Evolutionary conservation across 768 basidiomycete genomes (phyloP), one percentile per base, ranked within the genome.

Genomic region (Astraeus odoratus): DNA sequence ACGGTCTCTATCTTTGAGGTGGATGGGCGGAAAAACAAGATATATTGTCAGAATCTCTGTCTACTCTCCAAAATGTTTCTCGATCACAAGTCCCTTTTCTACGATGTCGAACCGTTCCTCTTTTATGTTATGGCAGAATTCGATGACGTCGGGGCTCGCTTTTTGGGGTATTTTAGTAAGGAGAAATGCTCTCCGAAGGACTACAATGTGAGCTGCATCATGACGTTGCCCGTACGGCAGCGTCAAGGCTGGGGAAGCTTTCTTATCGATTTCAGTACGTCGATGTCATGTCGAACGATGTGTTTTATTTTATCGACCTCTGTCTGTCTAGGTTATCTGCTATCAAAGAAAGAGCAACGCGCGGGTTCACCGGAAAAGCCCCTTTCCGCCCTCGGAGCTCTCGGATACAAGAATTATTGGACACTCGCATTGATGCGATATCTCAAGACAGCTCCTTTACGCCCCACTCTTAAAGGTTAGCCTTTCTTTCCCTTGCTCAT

Each of bases 1-100:
- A 61, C 60, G 24, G 71, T 98, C 34, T 94, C 92, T 5, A 85
- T 99, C 49, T 99, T 95, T 58, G 96, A 99, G 63, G 94, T 99
- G 23, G 96, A 98, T 63, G 96, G 96, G 36, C 79, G 96, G 55
- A 91, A 92, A 70, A 97, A 95, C 74, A 99, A 98, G 88, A 98
- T 98, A 58, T 99, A 97, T 64, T 98, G 96, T 63, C 96, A 99
- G 63, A 98, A 99, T 64, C 77, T 99, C 22, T 98, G 95, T 65
- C 73, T 98, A 48, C 75, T 98, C 30, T 95, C 95, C 47, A 97
- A 96, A 66, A 97, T 97, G 94, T 98, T 98, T 67, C 78, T 98
- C 54, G 92, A 97, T 63, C 93, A 96, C 71, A 98, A 98, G 65
- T 97, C 94, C 15, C 78, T 98, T 40, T 97, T 97, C 67, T 97